Base-by-base conservation (phyloP, 2,329 filamentous ascomycete species). In the Bipolaris bicolor region DNA sequence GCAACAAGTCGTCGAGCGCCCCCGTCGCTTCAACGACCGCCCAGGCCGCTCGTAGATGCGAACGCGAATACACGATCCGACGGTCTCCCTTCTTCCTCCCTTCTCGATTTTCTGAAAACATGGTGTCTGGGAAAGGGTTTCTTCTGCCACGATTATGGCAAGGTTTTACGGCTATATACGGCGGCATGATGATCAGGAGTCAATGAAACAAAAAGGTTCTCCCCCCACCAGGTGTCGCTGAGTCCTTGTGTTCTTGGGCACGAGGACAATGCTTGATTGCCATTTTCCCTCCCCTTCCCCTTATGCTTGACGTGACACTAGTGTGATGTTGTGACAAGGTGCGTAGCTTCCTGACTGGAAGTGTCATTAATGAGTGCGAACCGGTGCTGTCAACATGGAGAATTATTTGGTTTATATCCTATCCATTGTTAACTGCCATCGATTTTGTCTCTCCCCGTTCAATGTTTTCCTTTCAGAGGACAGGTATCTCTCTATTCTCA, bases 131-230 rank as follows among this genome's bases (percentile, higher is more conserved):
- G 98, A 83, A 87, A 88, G 71, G 95, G 98, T 83, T 87, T 88
- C 71, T 92, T 98, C 71, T 91, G 97, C 82, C 90, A 93, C 80
- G 91, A 96, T 88, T 97, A 95, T 84, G 91, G 97, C 77, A 88
- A 94, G 76, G 83, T 88, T 74, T 92, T 97, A 73, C 58, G 65
- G 65, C 69, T 70, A 66, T 68, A 91, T 97, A 73, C 60, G 70
- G 65, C 61, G 62, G 63, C 85, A 89, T 76, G 93, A 97, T 86
- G 87, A 90, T 80, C 92, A 97, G 86, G 83, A 73, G 68, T 71
- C 66, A 76, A 74, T 75, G 72, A 74, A 72, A 76, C 74, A 73
- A 72, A 72, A 76, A 76, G 71, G 69, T 72, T 73, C 70, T 71
- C 74, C 68, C 74, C 72, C 71, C 64, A 78, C 83, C 84, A 92